phyloP scores from a whole-genome alignment of 371 early-diverging fungal genomes.

The Mucor piriformis region DNA sequence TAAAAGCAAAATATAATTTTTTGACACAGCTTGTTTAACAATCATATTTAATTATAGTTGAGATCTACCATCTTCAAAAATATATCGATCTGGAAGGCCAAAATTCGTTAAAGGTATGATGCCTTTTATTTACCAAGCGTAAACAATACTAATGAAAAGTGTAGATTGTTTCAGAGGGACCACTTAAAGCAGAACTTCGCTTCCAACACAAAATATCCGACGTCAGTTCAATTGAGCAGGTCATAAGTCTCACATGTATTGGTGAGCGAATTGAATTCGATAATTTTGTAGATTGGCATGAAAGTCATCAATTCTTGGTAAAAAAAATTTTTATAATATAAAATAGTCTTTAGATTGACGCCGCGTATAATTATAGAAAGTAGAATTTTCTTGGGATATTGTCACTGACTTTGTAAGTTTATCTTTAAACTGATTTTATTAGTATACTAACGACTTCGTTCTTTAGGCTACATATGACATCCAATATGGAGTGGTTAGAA shows the following conservation, averaged over 20 bases:
- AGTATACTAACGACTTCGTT: not conserved
- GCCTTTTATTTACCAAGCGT: not conserved
- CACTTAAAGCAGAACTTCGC: constrained; percentile 61
- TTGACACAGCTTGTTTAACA: not conserved
- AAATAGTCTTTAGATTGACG: not conserved
- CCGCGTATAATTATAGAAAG: constrained; percentile 62
- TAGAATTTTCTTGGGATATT: constrained; percentile 89
- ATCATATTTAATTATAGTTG: constrained; percentile 33
- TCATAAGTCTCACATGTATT: constrained; percentile 66
- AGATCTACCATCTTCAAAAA: constrained; percentile 53
- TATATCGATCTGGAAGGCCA: constrained; percentile 34
- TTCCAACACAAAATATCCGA: constrained; percentile 68
- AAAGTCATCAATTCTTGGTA: constrained; percentile 83
- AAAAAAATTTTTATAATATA: not conserved
- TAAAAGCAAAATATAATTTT: constrained; percentile 12
- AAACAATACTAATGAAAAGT: not conserved
- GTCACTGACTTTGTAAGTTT: constrained; percentile 65
- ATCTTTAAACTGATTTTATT: not conserved
- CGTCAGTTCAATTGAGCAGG: constrained; percentile 71
- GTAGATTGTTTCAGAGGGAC: constrained; percentile 38
- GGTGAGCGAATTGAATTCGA: constrained; percentile 84
- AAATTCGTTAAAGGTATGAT: constrained; percentile 28
- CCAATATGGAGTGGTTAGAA: constrained; percentile 88
- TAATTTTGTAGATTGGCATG: constrained; percentile 88
- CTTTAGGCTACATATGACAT: constrained; percentile 90